Evolutionary conservation across 371 early-diverging fungal genomes (phyloP).

Genomic region (Syncephalis fuscata): DNA sequence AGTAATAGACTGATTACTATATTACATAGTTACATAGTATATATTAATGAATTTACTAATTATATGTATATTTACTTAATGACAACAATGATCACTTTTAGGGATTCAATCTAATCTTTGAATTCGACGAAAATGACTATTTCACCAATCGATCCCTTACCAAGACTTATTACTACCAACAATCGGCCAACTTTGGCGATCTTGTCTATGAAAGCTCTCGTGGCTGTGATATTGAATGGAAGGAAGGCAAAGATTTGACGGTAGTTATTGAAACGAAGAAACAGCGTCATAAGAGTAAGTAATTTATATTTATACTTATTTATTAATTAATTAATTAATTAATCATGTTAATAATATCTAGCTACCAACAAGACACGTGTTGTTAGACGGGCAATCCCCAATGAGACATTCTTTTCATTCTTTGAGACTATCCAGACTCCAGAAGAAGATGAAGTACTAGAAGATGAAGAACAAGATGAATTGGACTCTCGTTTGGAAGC

Average conservation of each 20-base stretch:
- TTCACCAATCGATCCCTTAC: constrained; percentile 72
- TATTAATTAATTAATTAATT: background rate
- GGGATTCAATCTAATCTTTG: constrained; percentile 89
- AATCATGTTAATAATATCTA: background rate
- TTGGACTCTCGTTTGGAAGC: constrained; percentile 67
- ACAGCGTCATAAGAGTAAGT: constrained; percentile 77
- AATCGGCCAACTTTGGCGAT: constrained; percentile 44
- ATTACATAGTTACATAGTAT: background rate
- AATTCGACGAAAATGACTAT: constrained; percentile 71
- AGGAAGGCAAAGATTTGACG: constrained; percentile 85
- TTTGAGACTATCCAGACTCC: constrained; percentile 72
- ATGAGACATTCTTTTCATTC: constrained; percentile 90
- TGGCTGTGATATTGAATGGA: constrained; percentile 82
- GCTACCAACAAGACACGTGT: constrained; percentile 92
- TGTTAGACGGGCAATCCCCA: constrained; percentile 85
- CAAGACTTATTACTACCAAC: constrained; percentile 82
- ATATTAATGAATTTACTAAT: no score
- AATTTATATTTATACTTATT: background rate
- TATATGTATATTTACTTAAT: no score
- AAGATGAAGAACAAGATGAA: constrained; percentile 57
- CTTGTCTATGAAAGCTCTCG: constrained; percentile 82
- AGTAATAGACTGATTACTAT: background rate
- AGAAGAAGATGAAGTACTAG: constrained; percentile 49
- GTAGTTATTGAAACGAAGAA: constrained; percentile 87
- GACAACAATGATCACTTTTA: constrained; percentile 10